Evolutionary conservation across 441 rosid genomes (phyloP).

Genomic region (Gossypium schwendimanii): DNA sequence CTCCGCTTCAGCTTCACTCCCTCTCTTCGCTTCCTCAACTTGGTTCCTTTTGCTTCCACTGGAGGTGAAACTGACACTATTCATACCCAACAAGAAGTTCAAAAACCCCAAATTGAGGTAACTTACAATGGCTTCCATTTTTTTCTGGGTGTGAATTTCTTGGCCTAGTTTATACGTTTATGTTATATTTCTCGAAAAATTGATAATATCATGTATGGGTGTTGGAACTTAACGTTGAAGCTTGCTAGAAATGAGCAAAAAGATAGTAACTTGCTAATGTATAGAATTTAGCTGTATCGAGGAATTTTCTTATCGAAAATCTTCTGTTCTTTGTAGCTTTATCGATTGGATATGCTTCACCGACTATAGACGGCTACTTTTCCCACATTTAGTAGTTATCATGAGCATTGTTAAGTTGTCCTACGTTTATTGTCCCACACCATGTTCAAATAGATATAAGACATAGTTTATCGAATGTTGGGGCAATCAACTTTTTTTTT

Average conservation of each 20-base stretch:
- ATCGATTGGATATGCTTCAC: not conserved
- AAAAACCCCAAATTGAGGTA: slow-evolving; percentile 63
- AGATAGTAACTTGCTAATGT: not conserved
- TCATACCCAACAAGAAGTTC: slow-evolving; percentile 39
- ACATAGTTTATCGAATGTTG: not conserved
- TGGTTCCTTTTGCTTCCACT: slow-evolving; percentile 45
- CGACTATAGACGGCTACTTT: not conserved
- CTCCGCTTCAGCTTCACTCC: slow-evolving; percentile 23
- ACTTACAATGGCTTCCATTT: not conserved
- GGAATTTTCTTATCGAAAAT: not conserved
- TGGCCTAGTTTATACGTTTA: not conserved
- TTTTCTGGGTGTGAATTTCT: not conserved
- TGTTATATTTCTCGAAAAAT: not conserved
- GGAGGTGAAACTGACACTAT: slow-evolving; percentile 57
- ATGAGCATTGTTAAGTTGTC: not conserved
- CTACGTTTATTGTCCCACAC: not conserved
- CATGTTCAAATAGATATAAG: not conserved
- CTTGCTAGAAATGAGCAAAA: not conserved
- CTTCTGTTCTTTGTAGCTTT: not conserved
- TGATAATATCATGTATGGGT: not conserved
- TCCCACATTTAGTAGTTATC: not conserved
- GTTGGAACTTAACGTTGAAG: slow-evolving; percentile 1
- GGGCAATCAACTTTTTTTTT: not conserved
- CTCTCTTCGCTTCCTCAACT: slow-evolving; percentile 35
- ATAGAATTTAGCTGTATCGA: not conserved